Evolutionary conservation across 257 asterid species (phyloP).

Genomic region (Solanum commersonii): DNA sequence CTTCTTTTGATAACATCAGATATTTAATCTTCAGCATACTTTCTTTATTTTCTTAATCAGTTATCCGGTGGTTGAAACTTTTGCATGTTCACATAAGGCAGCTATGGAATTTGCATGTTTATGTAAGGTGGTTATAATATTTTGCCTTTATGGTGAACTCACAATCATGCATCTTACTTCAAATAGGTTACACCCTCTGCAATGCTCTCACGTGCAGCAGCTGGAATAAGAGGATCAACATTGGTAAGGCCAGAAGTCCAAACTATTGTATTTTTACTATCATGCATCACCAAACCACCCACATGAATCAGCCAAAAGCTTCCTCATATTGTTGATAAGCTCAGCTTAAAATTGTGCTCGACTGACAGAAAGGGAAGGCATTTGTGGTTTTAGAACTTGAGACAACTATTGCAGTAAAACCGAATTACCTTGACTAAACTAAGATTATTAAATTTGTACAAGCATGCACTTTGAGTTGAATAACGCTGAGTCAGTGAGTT

Average conservation of each 20-base stretch:
- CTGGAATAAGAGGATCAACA: constrained; percentile 97
- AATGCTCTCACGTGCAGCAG: constrained; percentile 87
- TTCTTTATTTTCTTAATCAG: neutral
- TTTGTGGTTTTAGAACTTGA: neutral
- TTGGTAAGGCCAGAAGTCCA: constrained; percentile 36
- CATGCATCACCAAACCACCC: neutral
- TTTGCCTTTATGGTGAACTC: neutral
- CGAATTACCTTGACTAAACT: neutral
- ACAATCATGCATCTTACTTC: constrained; percentile 1
- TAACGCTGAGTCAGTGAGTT: neutral
- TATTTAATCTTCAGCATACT: neutral
- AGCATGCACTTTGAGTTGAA: neutral
- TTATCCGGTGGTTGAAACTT: neutral
- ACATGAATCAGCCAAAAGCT: neutral
- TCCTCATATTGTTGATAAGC: neutral
- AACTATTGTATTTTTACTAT: neutral
- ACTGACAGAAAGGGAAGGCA: neutral
- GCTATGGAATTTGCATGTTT: neutral
- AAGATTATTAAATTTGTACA: neutral
- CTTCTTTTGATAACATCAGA: neutral
- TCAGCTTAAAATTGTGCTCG: neutral
- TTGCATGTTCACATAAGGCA: neutral
- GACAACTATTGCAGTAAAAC: neutral
- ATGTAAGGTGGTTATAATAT: neutral
- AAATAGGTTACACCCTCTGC: constrained; percentile 92